Evolutionary conservation across 108 stramenopile species (phyloP).

Genomic region (Mediolabrus comicus): DNA sequence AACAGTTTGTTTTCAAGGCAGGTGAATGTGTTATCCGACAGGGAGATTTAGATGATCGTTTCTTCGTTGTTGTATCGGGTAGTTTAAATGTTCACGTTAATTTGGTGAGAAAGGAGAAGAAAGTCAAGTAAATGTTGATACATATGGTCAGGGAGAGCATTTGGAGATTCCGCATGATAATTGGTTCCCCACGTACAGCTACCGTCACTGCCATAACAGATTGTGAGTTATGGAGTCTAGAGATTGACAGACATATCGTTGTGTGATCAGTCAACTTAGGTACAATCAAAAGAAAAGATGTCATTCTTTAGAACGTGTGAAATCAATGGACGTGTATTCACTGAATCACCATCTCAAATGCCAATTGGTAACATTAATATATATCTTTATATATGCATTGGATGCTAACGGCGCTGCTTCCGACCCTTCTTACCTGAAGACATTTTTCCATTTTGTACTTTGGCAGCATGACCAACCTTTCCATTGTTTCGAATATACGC

Average conservation of each 20-base stretch:
- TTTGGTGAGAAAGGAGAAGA: conserved; percentile 20
- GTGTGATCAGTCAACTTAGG: conserved; percentile 40
- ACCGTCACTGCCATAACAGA: conserved; percentile 49
- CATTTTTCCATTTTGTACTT: no score
- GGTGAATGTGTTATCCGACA: conserved; percentile 62
- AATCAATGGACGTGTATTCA: conserved; percentile 53
- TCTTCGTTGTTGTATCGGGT: conserved; percentile 72
- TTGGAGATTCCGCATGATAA: conserved; percentile 81
- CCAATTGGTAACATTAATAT: no score
- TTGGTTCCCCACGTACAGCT: conserved; percentile 64
- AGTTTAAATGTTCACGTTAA: conserved; percentile 38
- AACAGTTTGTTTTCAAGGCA: conserved; percentile 24
- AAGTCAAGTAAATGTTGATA: conserved; percentile 26
- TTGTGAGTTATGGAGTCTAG: conserved; percentile 30
- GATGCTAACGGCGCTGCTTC: no score
- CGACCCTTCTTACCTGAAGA: no score
- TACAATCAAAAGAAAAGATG: conserved; percentile 37
- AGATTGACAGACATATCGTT: conserved; percentile 32
- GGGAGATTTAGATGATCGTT: conserved; percentile 80
- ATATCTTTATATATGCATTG: no score
- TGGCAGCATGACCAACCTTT: no score
- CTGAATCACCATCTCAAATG: no score
- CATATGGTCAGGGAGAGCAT: conserved; percentile 37
- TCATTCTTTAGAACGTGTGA: conserved; percentile 55
- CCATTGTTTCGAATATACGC: no score